Conservation (phyloP, 2,329 filamentous ascomycete genomes). For the Exophiala dermatitidis region DNA sequence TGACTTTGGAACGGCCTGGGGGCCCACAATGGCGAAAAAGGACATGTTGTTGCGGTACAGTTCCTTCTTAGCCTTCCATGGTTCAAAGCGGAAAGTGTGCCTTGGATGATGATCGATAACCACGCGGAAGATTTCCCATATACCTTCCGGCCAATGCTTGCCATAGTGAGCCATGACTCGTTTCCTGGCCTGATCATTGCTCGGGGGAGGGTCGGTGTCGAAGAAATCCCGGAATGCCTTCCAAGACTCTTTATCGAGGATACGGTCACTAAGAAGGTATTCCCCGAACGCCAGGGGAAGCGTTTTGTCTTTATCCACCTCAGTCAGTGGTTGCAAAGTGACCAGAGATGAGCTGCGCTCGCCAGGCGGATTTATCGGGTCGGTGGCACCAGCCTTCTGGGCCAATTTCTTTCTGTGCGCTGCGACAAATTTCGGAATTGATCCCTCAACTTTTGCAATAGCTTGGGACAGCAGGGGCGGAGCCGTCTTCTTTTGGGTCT, state of each 20-base stretch:
- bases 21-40: constrained; percentile 1
- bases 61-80: constrained; percentile 11
- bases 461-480: constrained; percentile 12
- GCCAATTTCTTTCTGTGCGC: constrained; percentile 8
- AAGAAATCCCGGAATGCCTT: constrained; percentile 9
- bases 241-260: constrained; percentile 3
- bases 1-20: constrained; percentile 3
- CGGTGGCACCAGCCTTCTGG: constrained; percentile 5
- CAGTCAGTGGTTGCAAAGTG: too few relatives aligned
- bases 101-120: constrained; percentile 6
- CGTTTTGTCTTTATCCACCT: neutral
- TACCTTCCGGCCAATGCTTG: constrained; percentile 11
- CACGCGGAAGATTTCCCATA: constrained; percentile 17
- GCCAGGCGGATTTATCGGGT: neutral
- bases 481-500: neutral
- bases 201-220: neutral
- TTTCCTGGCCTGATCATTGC: constrained; percentile 1
- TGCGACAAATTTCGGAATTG: constrained; percentile 20
- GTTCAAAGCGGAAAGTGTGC: constrained; percentile 8
- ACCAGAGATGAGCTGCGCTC: too few relatives aligned
- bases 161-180: constrained; percentile 9
- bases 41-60: constrained; percentile 13
- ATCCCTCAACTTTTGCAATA: constrained; percentile 13
- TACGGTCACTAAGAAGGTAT: constrained; percentile 3
- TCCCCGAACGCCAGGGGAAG: neutral